A percentile compares a stretch with the other conserved stretches of the same genome.
These are phyloP conservation scores for Monascus ruber DNA, from an alignment of 2,329 filamentous ascomycete genomes.

Conservation along the genomic window DNA sequence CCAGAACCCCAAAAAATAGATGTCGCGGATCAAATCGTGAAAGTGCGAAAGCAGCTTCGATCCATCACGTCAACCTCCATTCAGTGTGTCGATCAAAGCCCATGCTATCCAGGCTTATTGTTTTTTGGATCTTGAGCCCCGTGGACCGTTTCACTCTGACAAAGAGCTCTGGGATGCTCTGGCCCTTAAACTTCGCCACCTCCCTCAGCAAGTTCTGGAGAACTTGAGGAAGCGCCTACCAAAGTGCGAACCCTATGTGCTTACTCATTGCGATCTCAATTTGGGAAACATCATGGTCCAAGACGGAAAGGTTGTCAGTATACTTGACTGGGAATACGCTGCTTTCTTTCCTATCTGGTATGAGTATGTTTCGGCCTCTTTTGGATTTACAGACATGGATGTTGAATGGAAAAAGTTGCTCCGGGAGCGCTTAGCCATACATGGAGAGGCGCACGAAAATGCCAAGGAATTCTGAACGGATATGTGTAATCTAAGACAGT, in stretches of 20 bases:
- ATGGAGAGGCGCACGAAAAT: slow-evolving; percentile 9
- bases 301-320: slow-evolving; percentile 11
- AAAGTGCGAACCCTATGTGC: slow-evolving; percentile 12
- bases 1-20: slow-evolving; percentile 4
- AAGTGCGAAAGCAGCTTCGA: slow-evolving; percentile 6
- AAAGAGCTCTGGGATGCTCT: slow-evolving; percentile 8
- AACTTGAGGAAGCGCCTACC: slow-evolving; percentile 11
- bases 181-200: slow-evolving; percentile 2
- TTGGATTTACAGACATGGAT: slow-evolving; percentile 10
- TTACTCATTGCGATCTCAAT: slow-evolving; percentile 17
- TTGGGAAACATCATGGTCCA: slow-evolving; percentile 16
- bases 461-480: slow-evolving; percentile 12
- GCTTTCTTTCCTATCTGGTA: slow-evolving; percentile 18
- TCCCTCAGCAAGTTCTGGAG: slow-evolving; percentile 7
- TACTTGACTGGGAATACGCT: slow-evolving; percentile 22
- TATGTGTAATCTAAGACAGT: slow-evolving; percentile 8
- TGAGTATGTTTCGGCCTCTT: slow-evolving; percentile 23
- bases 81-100: slow-evolving; percentile 5
- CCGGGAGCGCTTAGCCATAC: slow-evolving; percentile 6
- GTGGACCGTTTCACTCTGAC: slow-evolving; percentile 9
- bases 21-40: slow-evolving; percentile 9
- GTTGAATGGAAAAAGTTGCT: slow-evolving; percentile 14
- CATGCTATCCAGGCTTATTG: slow-evolving; percentile 7
- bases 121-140: slow-evolving; percentile 5
- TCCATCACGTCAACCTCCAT: slow-evolving; percentile 7